Percentiles rank a stretch among this genome's conserved stretches.
These are phyloP conservation scores for Neurospora crassa DNA, from an alignment of 2,329 filamentous ascomycete genomes.

Conservation along the genomic window DNA sequence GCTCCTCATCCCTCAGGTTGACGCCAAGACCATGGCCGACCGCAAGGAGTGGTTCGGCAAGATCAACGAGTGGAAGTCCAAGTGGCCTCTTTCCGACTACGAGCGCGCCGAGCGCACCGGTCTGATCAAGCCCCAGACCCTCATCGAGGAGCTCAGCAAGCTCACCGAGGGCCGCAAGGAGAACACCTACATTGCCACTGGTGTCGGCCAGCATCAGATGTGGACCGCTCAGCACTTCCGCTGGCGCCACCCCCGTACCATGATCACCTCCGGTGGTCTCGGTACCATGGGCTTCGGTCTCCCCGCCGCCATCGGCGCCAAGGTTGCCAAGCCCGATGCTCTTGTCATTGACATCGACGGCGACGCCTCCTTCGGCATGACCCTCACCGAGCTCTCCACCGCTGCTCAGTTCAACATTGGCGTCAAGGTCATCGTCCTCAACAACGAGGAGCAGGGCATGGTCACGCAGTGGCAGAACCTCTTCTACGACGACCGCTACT, in stretches of 20 bases:
- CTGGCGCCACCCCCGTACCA: conserved; percentile 82
- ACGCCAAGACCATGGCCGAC: conserved; percentile 50
- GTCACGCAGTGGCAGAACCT: conserved; percentile 97
- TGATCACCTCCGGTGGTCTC: conserved; percentile 94
- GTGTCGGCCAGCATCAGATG: conserved; percentile 98
- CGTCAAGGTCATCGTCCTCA: conserved; percentile 87
- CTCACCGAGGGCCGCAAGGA: conserved; percentile 73
- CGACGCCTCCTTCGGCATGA: conserved; percentile 99
- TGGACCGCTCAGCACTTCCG: conserved; percentile 96
- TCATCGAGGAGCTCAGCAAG: conserved; percentile 85
- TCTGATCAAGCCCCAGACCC: conserved; percentile 85
- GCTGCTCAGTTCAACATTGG: conserved; percentile 94
- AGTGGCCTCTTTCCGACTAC: conserved; percentile 77
- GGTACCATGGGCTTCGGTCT: conserved; percentile 95
- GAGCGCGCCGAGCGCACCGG: conserved; percentile 68
- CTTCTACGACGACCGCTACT: conserved; percentile 89
- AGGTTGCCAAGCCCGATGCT: conserved; percentile 67
- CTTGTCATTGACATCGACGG: conserved; percentile 95
- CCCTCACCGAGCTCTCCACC: conserved; percentile 86
- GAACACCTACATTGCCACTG: conserved; percentile 79
- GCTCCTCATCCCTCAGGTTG: conserved; percentile 62
- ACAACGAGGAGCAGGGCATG: conserved; percentile 98
- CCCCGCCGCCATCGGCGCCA: conserved; percentile 89
- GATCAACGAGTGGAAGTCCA: conserved; percentile 83
- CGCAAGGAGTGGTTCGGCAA: conserved; percentile 81